Evolutionary conservation across 495 filamentous ascomycete genomes (phyloP), one percentile per base, ranked within the genome.

Genomic region (Penicillium roqueforti): DNA sequence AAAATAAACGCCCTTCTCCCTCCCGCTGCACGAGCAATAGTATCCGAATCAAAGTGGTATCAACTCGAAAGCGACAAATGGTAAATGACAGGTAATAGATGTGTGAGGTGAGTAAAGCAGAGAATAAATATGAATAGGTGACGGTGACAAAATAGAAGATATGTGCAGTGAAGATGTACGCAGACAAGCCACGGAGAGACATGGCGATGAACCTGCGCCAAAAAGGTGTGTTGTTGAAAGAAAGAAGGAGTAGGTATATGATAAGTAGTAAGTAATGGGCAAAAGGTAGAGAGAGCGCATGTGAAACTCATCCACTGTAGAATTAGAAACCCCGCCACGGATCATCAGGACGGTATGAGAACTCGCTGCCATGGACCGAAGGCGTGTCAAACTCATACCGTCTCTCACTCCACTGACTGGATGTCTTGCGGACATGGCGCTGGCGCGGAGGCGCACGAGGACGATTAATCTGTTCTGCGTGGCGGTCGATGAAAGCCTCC

Each of bases 401-500:
- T n/a, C 56, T 48, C 23, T 66, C 63, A 51, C 67, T 71, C 69
- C 68, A 75, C 18, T 70, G 66, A 51, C 66, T 74, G 7, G 68
- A 75, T 23, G 60, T 48, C 54, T 76, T 76, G 34, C 68, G 54
- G 1, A 40, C 47, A 51, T 74, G 71, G 42, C 68, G 61, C 14
- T 55, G 22, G 20, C 63, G 63, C 9, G 48, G 40, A 4, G 49
- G 22, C 7, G 55, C 51, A 18, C 65, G 64, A 23, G 65, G 57
- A 25, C 69, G 68, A 53, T 66, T 70, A 20, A 67, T 62, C 3
- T 73, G 56, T n/a, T 65, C 61, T 0, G 62, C 68, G 4, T 72
- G 67, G 32, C 66, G 69, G 51, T 75, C 73, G 28, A 77, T 76
- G 45, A 98, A 98, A 0, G 93, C 93, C 68, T 97, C 93, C 93